Evolutionary conservation across 805 yeast species (phyloP).

Genomic region (Cephaloascus fragrans): DNA sequence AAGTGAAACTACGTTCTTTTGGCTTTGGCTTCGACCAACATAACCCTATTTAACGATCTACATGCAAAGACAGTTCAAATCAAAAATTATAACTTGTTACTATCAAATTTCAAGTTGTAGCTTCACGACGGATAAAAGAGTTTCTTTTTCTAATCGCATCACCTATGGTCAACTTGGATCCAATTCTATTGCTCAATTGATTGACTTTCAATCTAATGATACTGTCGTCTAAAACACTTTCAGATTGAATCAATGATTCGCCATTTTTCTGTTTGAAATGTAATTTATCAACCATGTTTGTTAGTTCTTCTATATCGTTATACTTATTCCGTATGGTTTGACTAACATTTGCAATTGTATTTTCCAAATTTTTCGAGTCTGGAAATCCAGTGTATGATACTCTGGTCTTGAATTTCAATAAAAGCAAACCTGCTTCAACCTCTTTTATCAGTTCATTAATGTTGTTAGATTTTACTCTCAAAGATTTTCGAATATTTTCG

Average conservation of each 20-base stretch:
- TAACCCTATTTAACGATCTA: too few relatives aligned
- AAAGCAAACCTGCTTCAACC: background rate
- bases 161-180: background rate
- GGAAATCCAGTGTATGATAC: background rate
- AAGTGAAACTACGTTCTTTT: background rate
- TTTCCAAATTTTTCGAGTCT: background rate
- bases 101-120: too few relatives aligned
- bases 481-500: background rate
- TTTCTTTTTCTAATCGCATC: background rate
- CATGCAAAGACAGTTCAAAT: too few relatives aligned
- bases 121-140: background rate
- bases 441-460: background rate
- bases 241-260: background rate
- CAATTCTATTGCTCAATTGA: background rate
- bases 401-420: background rate
- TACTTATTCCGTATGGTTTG: background rate
- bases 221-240: background rate
- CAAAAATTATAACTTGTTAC: too few relatives aligned
- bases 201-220: background rate
- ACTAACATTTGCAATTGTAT: background rate
- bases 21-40: background rate
- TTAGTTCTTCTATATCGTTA: background rate
- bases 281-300: background rate
- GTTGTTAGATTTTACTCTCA: background rate
- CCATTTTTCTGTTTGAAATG: too few relatives aligned